These are phyloP conservation scores for Chenopodium quinoa DNA, from an alignment of 148 eudicot species.

Conservation along the genomic window DNA sequence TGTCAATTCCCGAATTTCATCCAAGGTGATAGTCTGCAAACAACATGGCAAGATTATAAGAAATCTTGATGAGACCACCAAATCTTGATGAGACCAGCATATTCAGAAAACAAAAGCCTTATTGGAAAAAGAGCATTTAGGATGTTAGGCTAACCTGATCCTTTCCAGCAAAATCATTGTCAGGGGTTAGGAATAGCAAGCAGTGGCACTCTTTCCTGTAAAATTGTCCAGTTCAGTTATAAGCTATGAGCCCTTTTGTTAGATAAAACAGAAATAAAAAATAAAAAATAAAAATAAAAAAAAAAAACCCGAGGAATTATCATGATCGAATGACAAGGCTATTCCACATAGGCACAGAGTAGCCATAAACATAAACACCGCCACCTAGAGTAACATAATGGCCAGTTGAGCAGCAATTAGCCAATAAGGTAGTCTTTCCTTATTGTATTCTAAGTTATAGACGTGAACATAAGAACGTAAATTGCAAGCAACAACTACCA, in stretches of 20 bases:
- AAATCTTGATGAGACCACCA: too few species aligned
- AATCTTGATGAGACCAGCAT: too few species aligned
- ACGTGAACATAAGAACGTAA: not conserved
- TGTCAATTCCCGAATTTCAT: conserved; percentile 68
- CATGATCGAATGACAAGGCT: not conserved
- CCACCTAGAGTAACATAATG: too few species aligned
- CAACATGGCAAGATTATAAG: conserved; percentile 5
- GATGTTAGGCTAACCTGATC: conserved; percentile 65
- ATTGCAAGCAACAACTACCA: not conserved
- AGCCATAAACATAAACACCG: not conserved
- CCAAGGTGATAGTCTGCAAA: conserved; percentile 58
- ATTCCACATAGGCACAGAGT: not conserved
- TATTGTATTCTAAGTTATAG: not conserved
- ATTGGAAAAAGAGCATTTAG: not conserved
- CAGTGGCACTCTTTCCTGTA: conserved; percentile 98
- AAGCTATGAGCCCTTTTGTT: not conserved
- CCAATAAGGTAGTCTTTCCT: not conserved
- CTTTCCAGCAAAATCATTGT: conserved; percentile 91
- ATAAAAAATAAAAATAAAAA: too few species aligned
- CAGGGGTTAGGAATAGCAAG: conserved; percentile 95
- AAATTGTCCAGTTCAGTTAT: conserved; percentile 12
- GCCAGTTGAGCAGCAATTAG: too few species aligned
- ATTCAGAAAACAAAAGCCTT: not conserved
- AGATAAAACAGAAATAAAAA: not conserved
- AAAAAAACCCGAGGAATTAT: too few species aligned